Evolutionary conservation across 2,329 filamentous ascomycete species (phyloP).

Genomic region (Pestalotiopsis sp.): DNA sequence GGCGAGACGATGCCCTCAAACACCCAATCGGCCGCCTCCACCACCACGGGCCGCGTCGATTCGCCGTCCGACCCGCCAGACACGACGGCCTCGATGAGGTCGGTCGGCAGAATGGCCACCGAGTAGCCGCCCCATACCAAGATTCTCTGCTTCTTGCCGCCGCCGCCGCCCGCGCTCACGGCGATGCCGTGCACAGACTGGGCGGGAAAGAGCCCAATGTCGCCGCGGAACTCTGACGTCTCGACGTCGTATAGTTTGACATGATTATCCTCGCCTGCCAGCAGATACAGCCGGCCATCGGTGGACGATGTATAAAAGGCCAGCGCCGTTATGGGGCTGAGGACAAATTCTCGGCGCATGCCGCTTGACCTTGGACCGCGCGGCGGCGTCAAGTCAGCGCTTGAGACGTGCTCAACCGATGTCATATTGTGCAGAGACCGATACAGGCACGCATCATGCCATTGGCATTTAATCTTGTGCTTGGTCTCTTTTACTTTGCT

Average conservation of each 20-base stretch:
- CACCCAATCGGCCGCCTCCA: constrained; percentile 73
- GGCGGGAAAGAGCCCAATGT: constrained; percentile 60
- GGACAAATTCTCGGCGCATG: constrained; percentile 38
- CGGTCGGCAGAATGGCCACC: constrained; percentile 47
- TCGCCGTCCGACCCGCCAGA: constrained; percentile 23
- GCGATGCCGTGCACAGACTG: constrained; percentile 77
- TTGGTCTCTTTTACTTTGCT: background rate
- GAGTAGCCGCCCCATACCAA: constrained; percentile 74
- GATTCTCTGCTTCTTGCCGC: constrained; percentile 32
- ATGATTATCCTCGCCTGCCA: constrained; percentile 64
- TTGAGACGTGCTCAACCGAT: background rate
- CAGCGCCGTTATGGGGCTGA: constrained; percentile 63
- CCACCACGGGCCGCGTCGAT: constrained; percentile 32
- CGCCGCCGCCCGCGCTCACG: constrained; percentile 35
- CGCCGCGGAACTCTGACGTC: constrained; percentile 39
- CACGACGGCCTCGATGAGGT: constrained; percentile 37
- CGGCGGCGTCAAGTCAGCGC: background rate
- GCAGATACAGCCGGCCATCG: constrained; percentile 42
- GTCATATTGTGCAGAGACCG: background rate
- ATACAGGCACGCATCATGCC: background rate
- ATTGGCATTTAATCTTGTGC: background rate
- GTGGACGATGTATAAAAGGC: constrained; percentile 46
- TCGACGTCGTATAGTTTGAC: constrained; percentile 55
- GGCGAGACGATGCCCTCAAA: constrained; percentile 66
- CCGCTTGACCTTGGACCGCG: background rate